phyloP scores from a whole-genome alignment of 2,329 filamentous ascomycete genomes.

The Lachnellula arida region DNA sequence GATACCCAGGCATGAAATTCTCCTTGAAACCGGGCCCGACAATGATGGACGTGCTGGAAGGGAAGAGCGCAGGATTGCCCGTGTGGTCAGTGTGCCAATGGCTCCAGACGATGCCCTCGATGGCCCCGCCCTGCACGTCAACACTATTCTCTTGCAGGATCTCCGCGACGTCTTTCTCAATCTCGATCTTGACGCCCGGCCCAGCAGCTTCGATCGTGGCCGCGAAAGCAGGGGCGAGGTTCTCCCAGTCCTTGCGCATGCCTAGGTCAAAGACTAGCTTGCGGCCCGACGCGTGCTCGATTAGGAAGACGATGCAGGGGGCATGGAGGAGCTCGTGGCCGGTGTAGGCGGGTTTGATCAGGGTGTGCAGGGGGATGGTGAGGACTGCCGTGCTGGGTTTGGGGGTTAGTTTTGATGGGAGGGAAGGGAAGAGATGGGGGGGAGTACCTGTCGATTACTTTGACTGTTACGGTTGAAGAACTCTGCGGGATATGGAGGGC shows the following conservation, averaged over 20 bases:
- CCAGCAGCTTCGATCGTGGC: constrained; percentile 20
- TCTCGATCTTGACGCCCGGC: constrained; percentile 19
- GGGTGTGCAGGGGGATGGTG: background rate
- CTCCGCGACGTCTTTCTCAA: constrained; percentile 28
- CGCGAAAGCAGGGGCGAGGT: constrained; percentile 24
- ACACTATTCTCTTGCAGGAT: constrained; percentile 34
- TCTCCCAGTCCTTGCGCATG: constrained; percentile 30
- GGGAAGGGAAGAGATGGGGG: background rate
- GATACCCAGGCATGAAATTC: constrained; percentile 43
- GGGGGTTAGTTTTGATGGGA: background rate
- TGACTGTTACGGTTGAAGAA: background rate
- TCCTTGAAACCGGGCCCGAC: constrained; percentile 48
- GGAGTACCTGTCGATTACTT: background rate
- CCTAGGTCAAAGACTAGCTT: constrained; percentile 31
- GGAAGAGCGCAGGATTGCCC: constrained; percentile 45
- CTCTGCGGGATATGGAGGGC: background rate
- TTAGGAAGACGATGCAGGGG: constrained; percentile 19
- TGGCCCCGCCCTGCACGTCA: constrained; percentile 17
- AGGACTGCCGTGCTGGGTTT: background rate
- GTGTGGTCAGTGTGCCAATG: constrained; percentile 49
- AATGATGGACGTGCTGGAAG: constrained; percentile 40
- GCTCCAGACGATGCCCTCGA: constrained; percentile 37
- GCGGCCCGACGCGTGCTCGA: background rate
- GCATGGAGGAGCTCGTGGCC: background rate
- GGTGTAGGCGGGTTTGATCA: background rate